Evolutionary conservation across 305 asterid genomes (phyloP), one percentile per base, ranked within the genome.

Genomic region (Ajuga reptans): DNA sequence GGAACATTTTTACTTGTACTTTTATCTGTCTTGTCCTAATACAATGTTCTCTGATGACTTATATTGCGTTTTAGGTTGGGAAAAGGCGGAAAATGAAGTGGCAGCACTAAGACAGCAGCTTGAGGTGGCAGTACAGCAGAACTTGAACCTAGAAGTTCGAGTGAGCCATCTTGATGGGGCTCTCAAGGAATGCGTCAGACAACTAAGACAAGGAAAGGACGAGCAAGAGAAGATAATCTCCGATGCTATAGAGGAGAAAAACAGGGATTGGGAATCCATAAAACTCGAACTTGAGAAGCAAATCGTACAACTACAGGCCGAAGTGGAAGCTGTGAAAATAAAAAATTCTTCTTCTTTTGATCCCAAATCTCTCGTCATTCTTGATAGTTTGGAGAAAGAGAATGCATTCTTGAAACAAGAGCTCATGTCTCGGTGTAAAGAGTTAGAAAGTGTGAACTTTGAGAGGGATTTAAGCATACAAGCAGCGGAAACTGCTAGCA

Each of bases 61-160:
- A 21, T 21, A 21, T 21, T 64, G 55, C 52, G n/a, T 77, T 49
- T 33, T 70, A 91, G 98, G 98, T 15, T 91, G 98, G 98, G 98
- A 91, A 78, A 86, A 84, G 83, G 95, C 96, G 0, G 96, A 87
- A 68, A 91, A 82, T 57, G 98, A 89, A 82, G 94, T 79, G 61
- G 68, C 78, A 0, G 74, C 64, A 14, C 57, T 87, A 66, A 87
- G 89, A 77, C 91, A 89, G 68, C 91, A 89, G 80, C 85, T 89
- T 16, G 97, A 91, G 72, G 82, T 71, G 34, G 87, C 92, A 0
- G 70, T 84, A 57, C 93, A 87, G 84, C 96, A 89, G 73, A 89
- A 89, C 64, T 42, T 82, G 77, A 66, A 80, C 71, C 73, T 87
- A 45, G 96, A 89, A 68, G 96, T 80, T 77, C 80, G 87, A 70